Evolutionary conservation across 352 stramenopile species (phyloP), one percentile per base, ranked within the genome.

Genomic region (Globisporangium cylindrosporum): DNA sequence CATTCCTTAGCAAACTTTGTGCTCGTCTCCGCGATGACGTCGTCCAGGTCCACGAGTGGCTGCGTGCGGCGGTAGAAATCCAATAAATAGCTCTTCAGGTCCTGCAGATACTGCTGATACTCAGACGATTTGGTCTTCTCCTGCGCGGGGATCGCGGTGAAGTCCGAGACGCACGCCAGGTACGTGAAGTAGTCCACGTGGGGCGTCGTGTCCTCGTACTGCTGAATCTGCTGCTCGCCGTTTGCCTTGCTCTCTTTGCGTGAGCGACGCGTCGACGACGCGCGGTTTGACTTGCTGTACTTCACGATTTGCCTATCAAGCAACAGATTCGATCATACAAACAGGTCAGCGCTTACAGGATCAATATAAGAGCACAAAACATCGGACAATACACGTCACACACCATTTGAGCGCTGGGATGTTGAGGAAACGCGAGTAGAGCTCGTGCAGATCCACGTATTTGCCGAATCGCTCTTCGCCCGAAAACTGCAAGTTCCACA

Each of bases 381-480:
- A 27, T 1, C 3, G 38, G 38, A 7, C 51, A 20, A 62, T 25
- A 27, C 20, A 70, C 70, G 25, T 58, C 32, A 36, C 32, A 36
- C 32, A 82, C 75, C 66, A 73, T 66, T 89, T 80, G n/a, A 92
- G 82, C 58, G 79, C 78, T 25, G 79, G 75, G 18, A 90, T 76
- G 67, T 97, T 95, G 59, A 95, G 61, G 59, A 88, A 97, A 20
- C 81, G 77, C 63, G 74, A 66, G 76, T 95, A 93, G 64, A 94
- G 89, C 71, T 89, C 79, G 66, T 96, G 87, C 38, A 97, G 62
- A 69, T 97, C 91, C n/a, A 97, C 81, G 68, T 96, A 97, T 66
- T 95, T 94, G 64, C 91, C 91, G 46, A 92, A 93, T 27, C 81
- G 84, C 71, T 97, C 91, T 86, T 97, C 89, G 18, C 91, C 91